A percentile compares a stretch with the other conserved stretches of the same genome.
These are phyloP conservation scores for Stephania cephalantha DNA, from an alignment of 164 flowering plant species.

Conservation along the genomic window DNA sequence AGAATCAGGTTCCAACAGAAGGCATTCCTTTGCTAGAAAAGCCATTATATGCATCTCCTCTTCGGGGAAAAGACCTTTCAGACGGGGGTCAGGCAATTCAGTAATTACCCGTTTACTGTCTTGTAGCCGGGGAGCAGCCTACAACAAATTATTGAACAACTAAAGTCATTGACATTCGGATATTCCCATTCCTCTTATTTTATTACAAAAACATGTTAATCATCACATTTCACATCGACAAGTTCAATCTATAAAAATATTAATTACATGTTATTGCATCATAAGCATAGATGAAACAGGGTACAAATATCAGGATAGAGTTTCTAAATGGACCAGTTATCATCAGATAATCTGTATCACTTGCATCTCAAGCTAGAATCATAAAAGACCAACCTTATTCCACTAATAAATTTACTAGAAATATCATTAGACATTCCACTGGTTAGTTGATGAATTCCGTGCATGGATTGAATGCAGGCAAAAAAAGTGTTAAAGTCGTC, in stretches of 20 bases:
- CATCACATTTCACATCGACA: neutral
- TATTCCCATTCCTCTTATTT: neutral
- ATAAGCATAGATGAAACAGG: neutral
- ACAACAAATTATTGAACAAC: constrained; percentile 9
- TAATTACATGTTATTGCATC: neutral
- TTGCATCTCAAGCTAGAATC: neutral
- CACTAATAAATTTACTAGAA: neutral
- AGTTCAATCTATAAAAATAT: neutral
- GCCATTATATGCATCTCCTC: constrained; percentile 95
- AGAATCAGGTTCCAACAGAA: constrained; percentile 79
- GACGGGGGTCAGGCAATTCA: constrained; percentile 77
- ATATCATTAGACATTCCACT: neutral
- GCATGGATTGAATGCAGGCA: neutral
- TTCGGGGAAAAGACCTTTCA: constrained; percentile 62
- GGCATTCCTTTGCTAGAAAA: constrained; percentile 87
- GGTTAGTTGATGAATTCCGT: neutral
- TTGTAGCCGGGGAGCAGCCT: constrained; percentile 79
- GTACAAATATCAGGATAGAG: neutral
- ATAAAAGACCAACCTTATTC: neutral
- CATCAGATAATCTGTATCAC: neutral
- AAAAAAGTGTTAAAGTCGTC: neutral
- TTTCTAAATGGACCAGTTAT: neutral
- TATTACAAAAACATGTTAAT: neutral
- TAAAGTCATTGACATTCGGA: neutral
- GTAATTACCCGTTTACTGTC: constrained; percentile 56